Conservation (phyloP, 768 basidiomycete genomes). For the Boletales sp. region DNA sequence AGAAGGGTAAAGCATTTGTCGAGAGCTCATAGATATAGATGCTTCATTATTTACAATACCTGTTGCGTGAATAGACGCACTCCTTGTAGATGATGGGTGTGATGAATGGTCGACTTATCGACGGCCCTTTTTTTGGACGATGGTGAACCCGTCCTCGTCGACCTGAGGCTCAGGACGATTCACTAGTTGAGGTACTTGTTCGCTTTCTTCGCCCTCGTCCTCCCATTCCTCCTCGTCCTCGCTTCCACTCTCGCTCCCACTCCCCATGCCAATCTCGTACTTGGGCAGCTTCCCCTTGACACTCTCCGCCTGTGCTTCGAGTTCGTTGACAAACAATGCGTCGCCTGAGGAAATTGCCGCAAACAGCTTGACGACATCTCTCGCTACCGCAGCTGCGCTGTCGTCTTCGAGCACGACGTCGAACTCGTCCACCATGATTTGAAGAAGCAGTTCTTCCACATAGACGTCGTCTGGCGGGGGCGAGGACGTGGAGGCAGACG, state of each 20-base stretch:
- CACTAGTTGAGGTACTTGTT: conserved; percentile 55
- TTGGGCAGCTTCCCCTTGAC: conserved; percentile 53
- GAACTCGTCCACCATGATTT: conserved; percentile 87
- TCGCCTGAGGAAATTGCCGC: conserved; percentile 44
- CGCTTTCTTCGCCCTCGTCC: conserved; percentile 43
- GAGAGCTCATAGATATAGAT: conserved; percentile 35
- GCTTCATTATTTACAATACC: conserved; percentile 18
- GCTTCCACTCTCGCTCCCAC: conserved; percentile 37
- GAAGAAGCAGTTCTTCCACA: conserved; percentile 76
- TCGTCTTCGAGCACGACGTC: conserved; percentile 82
- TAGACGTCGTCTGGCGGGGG: conserved; percentile 64
- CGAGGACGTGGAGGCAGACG: conserved; percentile 13
- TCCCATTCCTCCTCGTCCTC: conserved; percentile 39
- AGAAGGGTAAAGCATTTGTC: conserved; percentile 85
- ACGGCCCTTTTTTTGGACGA: conserved; percentile 61
- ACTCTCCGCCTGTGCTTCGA: conserved; percentile 63
- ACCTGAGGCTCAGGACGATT: conserved; percentile 61
- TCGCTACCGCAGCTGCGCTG: conserved; percentile 69
- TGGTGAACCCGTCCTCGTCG: conserved; percentile 91
- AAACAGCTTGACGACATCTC: conserved; percentile 71
- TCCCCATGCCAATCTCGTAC: conserved; percentile 39
- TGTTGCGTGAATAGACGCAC: conserved; percentile 13
- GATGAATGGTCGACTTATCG: conserved; percentile 26
- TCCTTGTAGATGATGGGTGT: too few relatives aligned
- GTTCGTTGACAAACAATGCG: conserved; percentile 48